These are phyloP conservation scores for Oropetium thomaeum DNA, from an alignment of 176 grass and related monocot species.

Conservation along the genomic window DNA sequence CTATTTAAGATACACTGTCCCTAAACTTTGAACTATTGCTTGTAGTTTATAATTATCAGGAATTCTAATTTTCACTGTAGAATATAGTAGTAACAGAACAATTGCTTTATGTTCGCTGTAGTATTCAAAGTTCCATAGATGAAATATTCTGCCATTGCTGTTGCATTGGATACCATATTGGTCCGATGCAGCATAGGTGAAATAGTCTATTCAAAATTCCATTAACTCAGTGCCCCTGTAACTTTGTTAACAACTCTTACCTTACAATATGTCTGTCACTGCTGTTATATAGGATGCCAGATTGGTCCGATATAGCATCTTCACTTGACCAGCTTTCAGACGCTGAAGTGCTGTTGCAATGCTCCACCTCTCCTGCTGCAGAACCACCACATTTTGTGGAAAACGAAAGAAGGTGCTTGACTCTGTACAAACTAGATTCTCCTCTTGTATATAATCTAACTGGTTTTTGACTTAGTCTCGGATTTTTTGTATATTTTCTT, in stretches of 20 bases:
- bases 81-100: neutral
- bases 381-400: slow-evolving; percentile 92
- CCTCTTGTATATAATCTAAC: neutral
- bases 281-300: slow-evolving; percentile 50
- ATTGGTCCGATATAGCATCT: slow-evolving; percentile 55
- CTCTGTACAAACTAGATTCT: slow-evolving; percentile 9
- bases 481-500: neutral
- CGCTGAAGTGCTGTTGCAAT: slow-evolving; percentile 63
- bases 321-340: slow-evolving; percentile 55
- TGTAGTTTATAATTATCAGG: too few relatives aligned
- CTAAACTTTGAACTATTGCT: slow-evolving; percentile 20
- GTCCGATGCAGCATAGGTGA: neutral
- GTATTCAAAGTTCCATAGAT: neutral
- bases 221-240: neutral
- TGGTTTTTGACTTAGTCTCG: neutral
- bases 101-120: neutral
- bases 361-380: slow-evolving; percentile 80
- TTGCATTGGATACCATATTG: neutral
- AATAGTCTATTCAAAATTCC: neutral
- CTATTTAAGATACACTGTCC: neutral
- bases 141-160: neutral
- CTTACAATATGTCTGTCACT: slow-evolving; percentile 16
- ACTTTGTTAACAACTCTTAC: neutral
- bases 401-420: slow-evolving; percentile 70
- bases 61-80: too few relatives aligned